Evolutionary conservation across 1,284 basidiomycete genomes (phyloP).

Genomic region (Calocybe gambosa): DNA sequence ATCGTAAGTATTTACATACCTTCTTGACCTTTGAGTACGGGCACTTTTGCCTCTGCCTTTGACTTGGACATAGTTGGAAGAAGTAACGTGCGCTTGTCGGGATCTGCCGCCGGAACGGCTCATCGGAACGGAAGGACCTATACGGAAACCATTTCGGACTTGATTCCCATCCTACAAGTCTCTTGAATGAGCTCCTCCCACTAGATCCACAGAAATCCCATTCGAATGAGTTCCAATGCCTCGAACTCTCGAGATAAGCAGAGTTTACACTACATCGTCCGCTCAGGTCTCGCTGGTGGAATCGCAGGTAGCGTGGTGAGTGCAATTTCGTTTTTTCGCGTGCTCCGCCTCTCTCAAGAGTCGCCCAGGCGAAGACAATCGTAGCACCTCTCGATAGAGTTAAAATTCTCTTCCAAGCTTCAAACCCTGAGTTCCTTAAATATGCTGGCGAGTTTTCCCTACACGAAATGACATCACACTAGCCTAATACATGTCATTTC

Average conservation of each 20-base stretch:
- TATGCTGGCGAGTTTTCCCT: conserved; percentile 67
- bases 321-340: conserved; percentile 19
- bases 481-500: conserved; percentile 3
- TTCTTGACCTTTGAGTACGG: conserved; percentile 66
- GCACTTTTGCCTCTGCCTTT: conserved; percentile 51
- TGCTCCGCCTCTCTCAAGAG: conserved; percentile 10
- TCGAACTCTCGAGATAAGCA: conserved; percentile 53
- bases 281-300: conserved; percentile 87
- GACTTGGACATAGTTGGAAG: conserved; percentile 29
- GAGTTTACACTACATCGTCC: conserved; percentile 70
- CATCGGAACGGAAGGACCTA: conserved; percentile 10
- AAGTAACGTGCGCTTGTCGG: conserved; percentile 3
- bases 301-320: conserved; percentile 90
- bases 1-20: conserved; percentile 27
- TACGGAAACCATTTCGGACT: conserved; percentile 5
- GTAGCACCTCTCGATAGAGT: conserved; percentile 97
- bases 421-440: conserved; percentile 91
- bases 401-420: conserved; percentile 98
- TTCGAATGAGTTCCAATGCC: conserved; percentile 62
- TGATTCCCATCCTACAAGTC: conserved; percentile 1
- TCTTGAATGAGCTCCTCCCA: conserved; percentile 17
- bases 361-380: conserved; percentile 82
- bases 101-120: conserved; percentile 14
- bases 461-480: not conserved
- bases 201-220: conserved; percentile 1